A percentile compares a stretch with the other conserved stretches of the same genome.
Conservation (phyloP, 139 green algal genomes). For the Volvox reticuliferus region DNA sequence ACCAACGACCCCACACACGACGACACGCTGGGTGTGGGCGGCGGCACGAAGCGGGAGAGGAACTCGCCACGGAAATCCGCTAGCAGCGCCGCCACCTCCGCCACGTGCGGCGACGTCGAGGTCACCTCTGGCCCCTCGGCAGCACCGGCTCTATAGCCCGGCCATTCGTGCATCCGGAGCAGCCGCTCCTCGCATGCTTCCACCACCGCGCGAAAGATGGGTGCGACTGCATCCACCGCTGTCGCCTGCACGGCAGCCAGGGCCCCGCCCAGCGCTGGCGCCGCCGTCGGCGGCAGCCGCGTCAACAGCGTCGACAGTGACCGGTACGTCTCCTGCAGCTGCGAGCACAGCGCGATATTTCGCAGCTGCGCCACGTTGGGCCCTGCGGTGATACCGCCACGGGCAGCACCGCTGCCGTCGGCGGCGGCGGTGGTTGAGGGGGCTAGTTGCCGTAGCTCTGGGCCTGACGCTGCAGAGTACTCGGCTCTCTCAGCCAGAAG, state of each 20-base stretch:
- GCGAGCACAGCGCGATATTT: conserved; percentile 87
- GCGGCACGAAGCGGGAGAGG: conserved; percentile 70
- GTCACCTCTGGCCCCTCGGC: conserved; percentile 42
- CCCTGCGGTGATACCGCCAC: conserved; percentile 1
- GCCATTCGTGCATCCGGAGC: conserved; percentile 48
- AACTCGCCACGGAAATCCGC: conserved; percentile 77
- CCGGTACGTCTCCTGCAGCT: conserved; percentile 88
- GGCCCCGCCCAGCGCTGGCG: conserved; percentile 64
- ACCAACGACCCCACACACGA: conserved; percentile 73
- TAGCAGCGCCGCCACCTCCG: conserved; percentile 71
- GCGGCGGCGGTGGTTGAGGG: conserved; percentile 28
- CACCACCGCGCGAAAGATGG: conserved; percentile 77
- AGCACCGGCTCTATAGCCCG: not conserved
- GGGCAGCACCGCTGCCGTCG: conserved; percentile 18
- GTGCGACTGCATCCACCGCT: conserved; percentile 71
- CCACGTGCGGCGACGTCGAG: conserved; percentile 81
- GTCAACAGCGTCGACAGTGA: conserved; percentile 43
- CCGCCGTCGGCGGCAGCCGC: conserved; percentile 48
- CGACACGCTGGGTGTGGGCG: conserved; percentile 59
- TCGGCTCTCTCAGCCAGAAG: conserved; percentile 74
- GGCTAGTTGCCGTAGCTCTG: conserved; percentile 60
- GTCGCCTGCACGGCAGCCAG: conserved; percentile 52
- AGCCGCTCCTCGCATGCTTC: conserved; percentile 51
- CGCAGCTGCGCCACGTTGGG: conserved; percentile 79
- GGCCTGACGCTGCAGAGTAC: conserved; percentile 80